These are phyloP conservation scores for Ganoderma boninense DNA, from an alignment of 1,284 basidiomycete species.

Conservation along the genomic window DNA sequence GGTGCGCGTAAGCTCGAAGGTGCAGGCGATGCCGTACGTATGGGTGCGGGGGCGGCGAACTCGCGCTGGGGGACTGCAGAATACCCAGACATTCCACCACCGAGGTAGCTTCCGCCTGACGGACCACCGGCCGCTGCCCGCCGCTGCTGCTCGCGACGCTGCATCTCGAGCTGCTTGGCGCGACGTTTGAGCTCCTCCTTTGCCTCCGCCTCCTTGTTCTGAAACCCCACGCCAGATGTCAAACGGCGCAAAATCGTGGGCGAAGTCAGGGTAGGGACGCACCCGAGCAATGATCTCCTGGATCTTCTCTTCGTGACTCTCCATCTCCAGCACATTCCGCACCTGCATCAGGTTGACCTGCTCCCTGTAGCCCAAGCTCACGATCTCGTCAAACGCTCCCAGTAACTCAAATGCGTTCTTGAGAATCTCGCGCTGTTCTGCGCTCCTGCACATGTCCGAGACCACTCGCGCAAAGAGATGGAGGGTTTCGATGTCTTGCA, in stretches of 20 bases:
- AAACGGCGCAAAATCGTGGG: neutral
- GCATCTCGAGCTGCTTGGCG: conserved; percentile 98
- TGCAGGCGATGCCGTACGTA: conserved; percentile 59
- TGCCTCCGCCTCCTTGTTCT: conserved; percentile 99
- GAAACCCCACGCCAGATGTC: conserved; percentile 10
- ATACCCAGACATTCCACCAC: conserved; percentile 74
- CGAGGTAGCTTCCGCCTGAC: conserved; percentile 62
- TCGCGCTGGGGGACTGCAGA: conserved; percentile 71
- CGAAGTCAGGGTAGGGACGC: conserved; percentile 39
- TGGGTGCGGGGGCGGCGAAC: conserved; percentile 59
- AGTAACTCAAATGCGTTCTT: conserved; percentile 95
- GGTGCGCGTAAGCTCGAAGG: conserved; percentile 65
- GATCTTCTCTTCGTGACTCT: conserved; percentile 99
- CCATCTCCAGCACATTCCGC: conserved; percentile 94
- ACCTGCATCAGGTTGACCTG: conserved; percentile 94
- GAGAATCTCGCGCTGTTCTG: conserved; percentile 91
- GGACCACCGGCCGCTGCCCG: conserved; percentile 61
- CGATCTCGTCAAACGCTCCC: conserved; percentile 97
- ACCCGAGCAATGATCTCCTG: conserved; percentile 98
- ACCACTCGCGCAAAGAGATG: conserved; percentile 95
- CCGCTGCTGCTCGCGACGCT: conserved; percentile 91
- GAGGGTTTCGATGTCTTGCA: conserved; percentile 97
- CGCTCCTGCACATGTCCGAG: conserved; percentile 89
- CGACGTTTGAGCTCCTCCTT: conserved; percentile 99
- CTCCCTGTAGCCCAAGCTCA: conserved; percentile 94